phyloP scores from a whole-genome alignment of 208 protist species.

The Lotmaria passim region DNA sequence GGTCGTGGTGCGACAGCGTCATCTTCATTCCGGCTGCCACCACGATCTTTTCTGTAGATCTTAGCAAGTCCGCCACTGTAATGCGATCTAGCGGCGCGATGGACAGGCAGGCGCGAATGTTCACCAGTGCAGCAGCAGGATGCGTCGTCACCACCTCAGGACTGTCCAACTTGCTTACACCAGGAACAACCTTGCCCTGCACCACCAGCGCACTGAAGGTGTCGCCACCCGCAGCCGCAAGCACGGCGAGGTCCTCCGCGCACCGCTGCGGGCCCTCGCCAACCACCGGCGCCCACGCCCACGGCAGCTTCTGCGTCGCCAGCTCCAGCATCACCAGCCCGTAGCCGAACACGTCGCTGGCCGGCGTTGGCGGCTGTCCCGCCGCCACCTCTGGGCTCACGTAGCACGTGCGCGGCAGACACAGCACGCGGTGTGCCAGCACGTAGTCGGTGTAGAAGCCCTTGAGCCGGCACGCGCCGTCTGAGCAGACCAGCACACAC shows the following conservation, averaged over 20 bases:
- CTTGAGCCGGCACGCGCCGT: constrained; percentile 70
- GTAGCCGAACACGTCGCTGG: constrained; percentile 71
- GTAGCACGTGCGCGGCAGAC: constrained; percentile 47
- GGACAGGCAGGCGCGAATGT: neutral
- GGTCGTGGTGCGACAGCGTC: too few species aligned
- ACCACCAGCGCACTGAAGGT: constrained; percentile 13
- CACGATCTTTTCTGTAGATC: too few species aligned
- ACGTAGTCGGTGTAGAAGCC: constrained; percentile 49
- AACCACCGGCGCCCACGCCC: constrained; percentile 36
- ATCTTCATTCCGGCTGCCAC: too few species aligned
- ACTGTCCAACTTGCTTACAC: too few species aligned
- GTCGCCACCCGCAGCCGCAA: constrained; percentile 19
- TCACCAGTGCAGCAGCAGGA: too few species aligned
- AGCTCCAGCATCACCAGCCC: constrained; percentile 62
- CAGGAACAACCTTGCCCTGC: neutral
- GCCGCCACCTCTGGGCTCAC: constrained; percentile 65
- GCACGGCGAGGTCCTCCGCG: constrained; percentile 16
- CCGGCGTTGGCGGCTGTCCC: constrained; percentile 40
- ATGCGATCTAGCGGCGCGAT: neutral
- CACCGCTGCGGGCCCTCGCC: constrained; percentile 14
- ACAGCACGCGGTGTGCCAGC: constrained; percentile 29
- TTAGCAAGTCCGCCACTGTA: neutral
- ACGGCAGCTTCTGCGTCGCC: constrained; percentile 32
- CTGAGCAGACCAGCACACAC: constrained; percentile 65
- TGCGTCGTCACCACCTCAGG: too few species aligned